These are phyloP conservation scores for Physcomitrellopsis africana DNA, from an alignment of 225 moss, liverwort and hornwort genomes.

Conservation along the genomic window DNA sequence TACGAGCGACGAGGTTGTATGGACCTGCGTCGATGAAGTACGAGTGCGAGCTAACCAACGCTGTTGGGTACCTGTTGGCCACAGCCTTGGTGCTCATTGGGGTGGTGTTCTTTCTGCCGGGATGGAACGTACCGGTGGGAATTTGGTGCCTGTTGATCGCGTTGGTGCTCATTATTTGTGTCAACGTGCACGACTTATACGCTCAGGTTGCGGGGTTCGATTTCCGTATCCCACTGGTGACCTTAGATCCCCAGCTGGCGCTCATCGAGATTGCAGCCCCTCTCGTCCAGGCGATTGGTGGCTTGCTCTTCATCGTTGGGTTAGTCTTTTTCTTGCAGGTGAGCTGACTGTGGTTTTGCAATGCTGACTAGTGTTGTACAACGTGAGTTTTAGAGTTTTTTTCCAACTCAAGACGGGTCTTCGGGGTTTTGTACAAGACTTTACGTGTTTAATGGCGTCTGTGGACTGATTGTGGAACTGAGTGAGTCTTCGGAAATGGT, in stretches of 20 bases:
- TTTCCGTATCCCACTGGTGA: slow-evolving; percentile 50
- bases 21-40: slow-evolving; percentile 46
- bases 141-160: slow-evolving; percentile 49
- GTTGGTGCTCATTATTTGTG: slow-evolving; percentile 44
- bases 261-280: slow-evolving; percentile 62
- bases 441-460: no score
- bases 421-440: neutral
- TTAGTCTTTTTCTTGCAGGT: slow-evolving; percentile 56
- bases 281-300: slow-evolving; percentile 57
- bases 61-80: slow-evolving; percentile 51
- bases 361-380: neutral
- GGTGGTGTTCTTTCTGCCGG: slow-evolving; percentile 46
- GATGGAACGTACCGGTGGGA: slow-evolving; percentile 41
- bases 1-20: slow-evolving; percentile 52
- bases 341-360: slow-evolving; percentile 8
- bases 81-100: slow-evolving; percentile 52
- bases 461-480: no score
- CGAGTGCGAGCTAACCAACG: slow-evolving; percentile 55
- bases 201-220: slow-evolving; percentile 69
- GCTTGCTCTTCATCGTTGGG: slow-evolving; percentile 56
- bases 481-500: no score
- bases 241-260: slow-evolving; percentile 64
- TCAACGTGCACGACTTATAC: slow-evolving; percentile 64
- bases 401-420: neutral
- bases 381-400: neutral